Percentiles rank a stretch among this genome's conserved stretches.
Evolutionary conservation across 768 basidiomycete genomes (phyloP).

Genomic region (Exsudoporus frostii): DNA sequence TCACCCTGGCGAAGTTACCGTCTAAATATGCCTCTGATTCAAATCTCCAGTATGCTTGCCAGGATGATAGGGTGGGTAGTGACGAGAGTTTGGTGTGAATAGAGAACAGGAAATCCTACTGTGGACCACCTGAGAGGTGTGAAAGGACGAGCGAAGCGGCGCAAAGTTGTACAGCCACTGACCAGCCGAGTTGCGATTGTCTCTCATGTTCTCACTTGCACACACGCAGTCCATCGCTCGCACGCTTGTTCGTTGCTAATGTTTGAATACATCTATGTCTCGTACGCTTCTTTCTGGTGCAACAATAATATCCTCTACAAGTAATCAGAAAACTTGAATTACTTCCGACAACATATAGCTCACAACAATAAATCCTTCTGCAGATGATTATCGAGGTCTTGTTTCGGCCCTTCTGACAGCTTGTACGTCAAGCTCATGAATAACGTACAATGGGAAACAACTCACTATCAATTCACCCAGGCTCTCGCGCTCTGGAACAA

Average conservation of each 20-base stretch:
- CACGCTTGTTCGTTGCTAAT: background rate
- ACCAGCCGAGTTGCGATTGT: too few species aligned
- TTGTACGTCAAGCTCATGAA: conserved; percentile 29
- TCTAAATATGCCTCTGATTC: too few species aligned
- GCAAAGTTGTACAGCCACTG: too few species aligned
- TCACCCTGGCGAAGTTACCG: too few species aligned
- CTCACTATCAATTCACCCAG: conserved; percentile 45
- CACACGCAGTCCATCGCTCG: background rate
- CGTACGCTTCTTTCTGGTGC: background rate
- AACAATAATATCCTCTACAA: background rate
- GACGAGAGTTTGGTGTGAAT: too few species aligned
- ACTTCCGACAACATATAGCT: conserved; percentile 1
- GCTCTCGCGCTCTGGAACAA: conserved; percentile 88
- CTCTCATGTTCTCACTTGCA: too few species aligned
- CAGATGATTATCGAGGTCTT: background rate
- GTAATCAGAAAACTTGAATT: background rate
- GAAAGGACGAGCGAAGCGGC: too few species aligned
- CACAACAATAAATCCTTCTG: conserved; percentile 5
- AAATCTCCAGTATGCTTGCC: too few species aligned
- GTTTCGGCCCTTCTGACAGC: background rate
- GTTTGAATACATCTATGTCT: background rate
- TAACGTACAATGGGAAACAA: background rate
- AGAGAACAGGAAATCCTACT: too few species aligned
- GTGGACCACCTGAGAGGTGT: too few species aligned
- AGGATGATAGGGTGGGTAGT: too few species aligned